phyloP scores from a whole-genome alignment of 2,329 filamentous ascomycete genomes.

The Hawksworthiomyces lignivorus region DNA sequence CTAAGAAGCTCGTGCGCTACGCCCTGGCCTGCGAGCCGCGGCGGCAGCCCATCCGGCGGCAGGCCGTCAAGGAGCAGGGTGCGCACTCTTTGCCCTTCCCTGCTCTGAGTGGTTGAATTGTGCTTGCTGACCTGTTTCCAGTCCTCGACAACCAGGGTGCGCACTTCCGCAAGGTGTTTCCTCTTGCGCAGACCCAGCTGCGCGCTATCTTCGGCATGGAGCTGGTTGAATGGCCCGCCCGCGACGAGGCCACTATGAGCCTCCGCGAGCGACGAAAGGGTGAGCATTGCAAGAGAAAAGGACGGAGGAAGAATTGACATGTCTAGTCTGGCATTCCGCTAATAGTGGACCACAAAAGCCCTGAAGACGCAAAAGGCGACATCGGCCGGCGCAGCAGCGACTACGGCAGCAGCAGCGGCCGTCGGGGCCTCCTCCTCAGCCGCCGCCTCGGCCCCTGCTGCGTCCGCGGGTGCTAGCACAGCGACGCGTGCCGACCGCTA shows the following conservation, averaged over 20 bases:
- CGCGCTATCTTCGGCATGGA: constrained; percentile 81
- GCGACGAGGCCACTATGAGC: constrained; percentile 69
- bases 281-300: too few species aligned
- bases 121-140: constrained; percentile 18
- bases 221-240: constrained; percentile 71
- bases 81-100: constrained; percentile 6
- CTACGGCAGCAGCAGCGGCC: not conserved
- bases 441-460: not conserved
- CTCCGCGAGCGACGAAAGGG: constrained; percentile 65
- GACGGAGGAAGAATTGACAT: too few species aligned
- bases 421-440: not conserved
- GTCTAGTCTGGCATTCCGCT: too few species aligned
- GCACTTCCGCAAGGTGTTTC: constrained; percentile 71
- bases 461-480: not conserved
- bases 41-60: constrained; percentile 49
- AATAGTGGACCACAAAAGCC: constrained; percentile 20
- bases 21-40: constrained; percentile 60
- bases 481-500: constrained; percentile 53
- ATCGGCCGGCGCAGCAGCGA: too few species aligned
- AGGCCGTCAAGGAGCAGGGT: constrained; percentile 59
- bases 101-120: too few species aligned
- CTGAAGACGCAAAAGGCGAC: constrained; percentile 42
- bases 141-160: constrained; percentile 65
- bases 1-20: constrained; percentile 62
- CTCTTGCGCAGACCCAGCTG: constrained; percentile 65